Conservation (phyloP, 73 alveolate genomes). For the Tetrahymena elliotti region DNA sequence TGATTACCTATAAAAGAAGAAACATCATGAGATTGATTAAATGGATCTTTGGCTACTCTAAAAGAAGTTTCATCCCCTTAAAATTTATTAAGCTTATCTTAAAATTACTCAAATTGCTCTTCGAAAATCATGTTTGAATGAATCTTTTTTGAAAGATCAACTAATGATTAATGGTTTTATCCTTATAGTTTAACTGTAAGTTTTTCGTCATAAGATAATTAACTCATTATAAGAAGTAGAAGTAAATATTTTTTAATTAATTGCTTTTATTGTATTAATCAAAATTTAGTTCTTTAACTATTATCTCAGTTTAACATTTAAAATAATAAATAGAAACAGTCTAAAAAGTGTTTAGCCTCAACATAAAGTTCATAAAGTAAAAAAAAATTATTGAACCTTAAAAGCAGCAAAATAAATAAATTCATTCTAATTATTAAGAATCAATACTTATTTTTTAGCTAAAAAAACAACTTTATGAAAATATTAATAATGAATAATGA, state of each 20-base stretch:
- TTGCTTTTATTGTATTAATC: background rate
- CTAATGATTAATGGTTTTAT: background rate
- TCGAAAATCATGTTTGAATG: background rate
- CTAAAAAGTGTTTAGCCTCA: no score
- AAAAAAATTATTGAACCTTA: no score
- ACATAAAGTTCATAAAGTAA: no score
- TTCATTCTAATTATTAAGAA: no score
- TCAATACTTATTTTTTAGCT: no score
- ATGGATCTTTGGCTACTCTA: background rate
- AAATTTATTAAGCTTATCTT: background rate
- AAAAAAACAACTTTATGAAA: no score
- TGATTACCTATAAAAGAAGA: background rate
- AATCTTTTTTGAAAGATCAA: background rate
- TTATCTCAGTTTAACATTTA: no score
- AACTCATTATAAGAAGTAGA: background rate
- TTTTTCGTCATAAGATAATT: background rate
- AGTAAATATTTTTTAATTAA: no score
- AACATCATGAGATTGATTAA: background rate
- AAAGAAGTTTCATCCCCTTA: background rate
- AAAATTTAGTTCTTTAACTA: no score
- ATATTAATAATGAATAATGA: no score
- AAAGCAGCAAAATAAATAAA: no score
- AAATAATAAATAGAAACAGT: no score
- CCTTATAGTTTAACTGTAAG: background rate
- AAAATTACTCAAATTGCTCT: background rate